Conservation (phyloP, 2,329 filamentous ascomycete genomes). For the Microsporum canis region DNA sequence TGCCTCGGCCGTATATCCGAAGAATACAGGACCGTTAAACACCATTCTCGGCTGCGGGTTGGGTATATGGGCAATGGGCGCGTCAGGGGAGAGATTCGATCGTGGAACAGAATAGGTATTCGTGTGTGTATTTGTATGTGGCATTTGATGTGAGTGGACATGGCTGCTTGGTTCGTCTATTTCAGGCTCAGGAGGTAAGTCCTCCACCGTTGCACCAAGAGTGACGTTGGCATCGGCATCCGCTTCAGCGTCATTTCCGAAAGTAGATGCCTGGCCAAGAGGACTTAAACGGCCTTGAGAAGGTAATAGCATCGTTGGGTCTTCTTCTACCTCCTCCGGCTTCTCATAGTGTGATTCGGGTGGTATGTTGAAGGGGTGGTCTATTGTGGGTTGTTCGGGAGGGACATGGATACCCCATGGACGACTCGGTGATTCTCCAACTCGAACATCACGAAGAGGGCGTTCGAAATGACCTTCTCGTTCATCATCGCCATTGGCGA, state of each 20-base stretch:
- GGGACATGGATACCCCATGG: conserved; percentile 89
- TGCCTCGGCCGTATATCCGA: conserved; percentile 78
- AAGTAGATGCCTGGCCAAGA: neutral
- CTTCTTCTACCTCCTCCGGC: neutral
- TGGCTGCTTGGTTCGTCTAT: conserved; percentile 7
- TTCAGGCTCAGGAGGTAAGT: neutral
- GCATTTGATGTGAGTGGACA: neutral
- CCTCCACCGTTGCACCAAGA: neutral
- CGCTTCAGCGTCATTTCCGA: neutral
- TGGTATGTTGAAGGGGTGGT: conserved; percentile 12
- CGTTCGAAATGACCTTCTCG: conserved; percentile 70
- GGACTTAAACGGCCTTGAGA: neutral
- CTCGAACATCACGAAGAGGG: conserved; percentile 74
- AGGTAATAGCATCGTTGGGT: neutral
- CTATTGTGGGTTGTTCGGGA: conserved; percentile 36
- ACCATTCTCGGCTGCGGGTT: conserved; percentile 44
- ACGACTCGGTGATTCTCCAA: conserved; percentile 84
- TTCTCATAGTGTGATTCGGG: neutral
- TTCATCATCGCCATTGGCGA: conserved; percentile 41
- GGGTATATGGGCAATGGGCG: conserved; percentile 6
- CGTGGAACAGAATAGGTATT: neutral
- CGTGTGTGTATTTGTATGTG: conserved; percentile 11
- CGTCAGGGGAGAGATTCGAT: conserved; percentile 8
- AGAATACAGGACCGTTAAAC: conserved; percentile 87
- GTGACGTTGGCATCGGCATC: neutral